These are phyloP conservation scores for Pholiota microspora DNA, from an alignment of 768 basidiomycete genomes.

Conservation along the genomic window DNA sequence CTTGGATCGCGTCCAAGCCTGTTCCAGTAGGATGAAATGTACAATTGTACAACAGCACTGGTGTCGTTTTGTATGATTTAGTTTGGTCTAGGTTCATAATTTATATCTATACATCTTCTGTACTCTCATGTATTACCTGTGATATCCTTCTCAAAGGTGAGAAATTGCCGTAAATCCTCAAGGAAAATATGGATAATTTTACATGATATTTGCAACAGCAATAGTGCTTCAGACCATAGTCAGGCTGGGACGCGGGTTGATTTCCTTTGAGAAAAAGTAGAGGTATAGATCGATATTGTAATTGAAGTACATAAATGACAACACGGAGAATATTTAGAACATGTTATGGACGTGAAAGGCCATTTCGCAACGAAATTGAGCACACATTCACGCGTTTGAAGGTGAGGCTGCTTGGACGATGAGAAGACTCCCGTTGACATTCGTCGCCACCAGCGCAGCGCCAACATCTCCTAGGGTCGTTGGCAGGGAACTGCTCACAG, in stretches of 20 bases:
- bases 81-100: background rate
- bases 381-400: background rate
- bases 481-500: slow-evolving; percentile 54
- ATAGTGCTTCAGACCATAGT: too few species aligned
- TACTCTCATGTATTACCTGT: slow-evolving; percentile 8
- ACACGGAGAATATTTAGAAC: background rate
- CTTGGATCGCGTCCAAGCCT: slow-evolving; percentile 41
- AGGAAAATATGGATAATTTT: background rate
- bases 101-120: slow-evolving; percentile 7
- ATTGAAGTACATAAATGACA: background rate
- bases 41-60: background rate
- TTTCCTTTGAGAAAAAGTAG: too few species aligned
- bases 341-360: background rate
- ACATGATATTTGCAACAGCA: too few species aligned
- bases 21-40: slow-evolving; percentile 27
- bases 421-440: slow-evolving; percentile 46
- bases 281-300: too few species aligned
- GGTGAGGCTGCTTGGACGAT: slow-evolving; percentile 48
- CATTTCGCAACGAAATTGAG: background rate
- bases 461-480: slow-evolving; percentile 79
- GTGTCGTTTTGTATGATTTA: background rate
- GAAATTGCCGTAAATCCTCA: background rate
- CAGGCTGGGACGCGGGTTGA: too few species aligned
- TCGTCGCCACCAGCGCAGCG: slow-evolving; percentile 60
- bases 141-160: slow-evolving; percentile 1